Base-by-base conservation (phyloP, 768 basidiomycete genomes). In the Thelephora aurantiotincta region DNA sequence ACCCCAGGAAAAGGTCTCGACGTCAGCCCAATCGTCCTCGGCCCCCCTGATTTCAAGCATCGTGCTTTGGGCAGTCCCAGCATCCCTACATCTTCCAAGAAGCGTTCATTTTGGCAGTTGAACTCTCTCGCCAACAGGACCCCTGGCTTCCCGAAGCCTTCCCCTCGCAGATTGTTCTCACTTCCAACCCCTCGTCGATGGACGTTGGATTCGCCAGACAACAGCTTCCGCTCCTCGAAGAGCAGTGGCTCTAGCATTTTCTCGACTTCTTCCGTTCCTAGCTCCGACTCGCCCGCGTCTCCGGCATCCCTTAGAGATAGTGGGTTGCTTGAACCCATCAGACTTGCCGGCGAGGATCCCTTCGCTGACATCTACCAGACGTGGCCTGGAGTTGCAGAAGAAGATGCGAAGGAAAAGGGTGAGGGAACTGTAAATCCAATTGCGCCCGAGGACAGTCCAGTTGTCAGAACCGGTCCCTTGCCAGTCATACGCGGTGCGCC, bases 401-500 rank as follows among this genome's bases (percentile, higher is more conserved):
- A 43, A 50, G 50, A 20, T 48, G 55, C 14, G 64, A 65, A 50
- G 59, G 59, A 35, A 61, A 60, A 47, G 54, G 62, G 7, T 58
- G 60, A 23, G 65, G 68, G 6, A 65, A 64, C 13, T 50, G 63
- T 47, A n/a, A 54, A 50, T 20, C 56, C 52, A 2, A 45, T 51
- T 6, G 46, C 48, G 23, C 61, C 63, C 20, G 63, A 58, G 47
- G 46, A 44, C 9, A 81, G 79, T 50, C 80, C 80, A 22, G 72
- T 81, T 14, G 57, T 76, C 38, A 63, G 73, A 48, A 70, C 34
- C 23, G 35, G 61, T 49, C 58, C 60, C 12, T 51, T 63, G 7
- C 38, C 38, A 9, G 22, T 41, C 14, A 4, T 41, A 41, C 18
- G 20, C 59, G 62, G 44, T 51, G 52, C 30, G 26, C 26, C 26